Evolutionary conservation across 768 basidiomycete genomes (phyloP), one percentile per base, ranked within the genome.

Genomic region (Pulveroboletus ravenelii): DNA sequence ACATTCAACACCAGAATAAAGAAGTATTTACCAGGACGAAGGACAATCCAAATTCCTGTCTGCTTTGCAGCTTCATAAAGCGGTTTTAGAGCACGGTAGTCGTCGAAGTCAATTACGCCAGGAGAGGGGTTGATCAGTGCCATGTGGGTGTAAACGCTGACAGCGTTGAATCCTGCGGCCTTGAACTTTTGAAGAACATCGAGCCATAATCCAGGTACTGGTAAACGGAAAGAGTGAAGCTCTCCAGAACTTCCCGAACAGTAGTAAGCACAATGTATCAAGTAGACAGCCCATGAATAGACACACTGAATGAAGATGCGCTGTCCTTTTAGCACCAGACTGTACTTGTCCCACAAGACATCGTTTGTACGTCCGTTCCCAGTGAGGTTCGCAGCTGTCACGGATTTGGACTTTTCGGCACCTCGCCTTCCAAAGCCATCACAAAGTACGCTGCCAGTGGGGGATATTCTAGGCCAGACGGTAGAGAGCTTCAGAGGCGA

Each of bases 131-230:
- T 87, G 30, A 81, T 78, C 38, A 89, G 62, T 3, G 79, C 89
- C 89, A 89, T 87, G 56, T 91, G 88, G 0, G 80, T 80, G 58
- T 91, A 91, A 23, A 92, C 78, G 55, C 86, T 87, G 56, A 89
- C 70, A 0, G 79, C 79, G 58, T 91, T 93, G 52, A 93, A 72
- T 10, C 90, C 90, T 0, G 86, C 82, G 5, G 88, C 90, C 60
- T 88, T 88, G 52, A 81, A 72, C 62, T 88, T 92, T 56, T 92
- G 83, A 37, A 92, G 77, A 44, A 92, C 81, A 60, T 91, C 90
- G 12, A 81, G 75, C 89, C 90, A 93, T 48, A 92, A 66, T 3
- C 80, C 80, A 14, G 85, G 87, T 0, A 90, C 84, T 10, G 88
- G 90, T 8, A 92, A 69, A 20, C 88, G 80, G 71, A 87, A 92